Percentiles rank a stretch among this genome's conserved stretches.
Conservation (phyloP, 108 stramenopile species). For the Seminavis robusta region DNA sequence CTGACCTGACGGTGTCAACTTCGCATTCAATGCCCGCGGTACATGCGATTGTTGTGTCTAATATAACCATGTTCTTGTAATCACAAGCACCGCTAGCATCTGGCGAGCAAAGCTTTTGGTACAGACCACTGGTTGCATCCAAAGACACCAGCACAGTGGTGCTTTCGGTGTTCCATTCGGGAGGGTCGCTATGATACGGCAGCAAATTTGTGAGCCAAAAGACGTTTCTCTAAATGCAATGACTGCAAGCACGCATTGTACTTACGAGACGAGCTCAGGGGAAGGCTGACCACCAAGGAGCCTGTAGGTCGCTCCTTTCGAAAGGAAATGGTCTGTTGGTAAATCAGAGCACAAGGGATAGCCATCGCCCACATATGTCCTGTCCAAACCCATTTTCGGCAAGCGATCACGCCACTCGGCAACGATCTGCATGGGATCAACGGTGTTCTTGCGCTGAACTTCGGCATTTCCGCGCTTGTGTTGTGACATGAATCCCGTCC, state of each 20-base stretch:
- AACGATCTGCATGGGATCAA: constrained; percentile 70
- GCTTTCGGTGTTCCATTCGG: too few relatives aligned
- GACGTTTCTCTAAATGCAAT: too few relatives aligned
- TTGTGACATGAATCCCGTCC: constrained; percentile 41
- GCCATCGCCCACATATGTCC: constrained; percentile 67
- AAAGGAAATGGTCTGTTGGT: constrained; percentile 48
- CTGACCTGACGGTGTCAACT: constrained; percentile 48
- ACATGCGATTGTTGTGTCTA: constrained; percentile 41
- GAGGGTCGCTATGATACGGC: too few relatives aligned
- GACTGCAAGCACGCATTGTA: too few relatives aligned
- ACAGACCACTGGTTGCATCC: constrained; percentile 26
- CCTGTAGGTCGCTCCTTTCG: constrained; percentile 41
- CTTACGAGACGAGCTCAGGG: neutral
- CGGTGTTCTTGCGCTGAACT: constrained; percentile 10
- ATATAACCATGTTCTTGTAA: constrained; percentile 25
- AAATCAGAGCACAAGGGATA: constrained; percentile 44
- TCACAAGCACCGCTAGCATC: constrained; percentile 25
- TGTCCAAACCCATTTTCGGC: constrained; percentile 60
- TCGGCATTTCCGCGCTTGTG: constrained; percentile 30
- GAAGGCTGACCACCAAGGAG: constrained; percentile 29
- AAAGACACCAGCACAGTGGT: constrained; percentile 18
- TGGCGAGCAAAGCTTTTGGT: constrained; percentile 33
- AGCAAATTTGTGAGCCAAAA: too few relatives aligned
- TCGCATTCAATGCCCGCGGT: constrained; percentile 47
- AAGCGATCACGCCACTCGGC: constrained; percentile 48